Evolutionary conservation across 2,329 filamentous ascomycete genomes (phyloP), one percentile per base, ranked within the genome.

Genomic region (Fusarium robinianum): DNA sequence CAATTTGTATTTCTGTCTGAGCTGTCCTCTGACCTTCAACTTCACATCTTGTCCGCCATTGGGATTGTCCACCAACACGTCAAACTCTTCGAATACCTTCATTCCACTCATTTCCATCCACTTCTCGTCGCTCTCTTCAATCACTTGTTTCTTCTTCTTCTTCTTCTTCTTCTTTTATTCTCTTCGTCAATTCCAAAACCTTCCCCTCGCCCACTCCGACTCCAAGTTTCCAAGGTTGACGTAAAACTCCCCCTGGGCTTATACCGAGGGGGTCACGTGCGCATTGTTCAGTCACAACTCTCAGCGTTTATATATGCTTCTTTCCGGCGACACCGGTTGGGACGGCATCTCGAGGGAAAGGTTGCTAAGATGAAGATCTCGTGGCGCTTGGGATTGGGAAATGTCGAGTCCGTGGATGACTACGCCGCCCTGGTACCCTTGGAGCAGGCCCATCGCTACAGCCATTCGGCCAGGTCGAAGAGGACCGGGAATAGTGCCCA

Each of bases 371-470:
- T 68, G 67, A 61, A 50, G 26, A 46, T 67, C 43, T 60, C 60
- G 32, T 67, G 61, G 63, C 51, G 54, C 19, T 29, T 67, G 21
- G 57, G 63, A 30, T 57, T 62, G n/a, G 59, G 64, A 33, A 61
- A 63, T 22, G 58, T 66, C 34, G 74, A 78, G 55, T 77, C 76
- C 3, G 72, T 76, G 18, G 63, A 75, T 48, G 67, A 77, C 63
- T 81, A 80, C 16, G 74, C 73, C 51, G 77, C 80, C 22, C 59
- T 81, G 12, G 64, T 82, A 8, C 71, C 78, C 15, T 69, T 82
- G 2, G 74, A 78, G 12, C 70, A 81, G 53, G 79, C 79, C 1
- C 78, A 81, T 62, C 68, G 76, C 30, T 74, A 81, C 62, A 79
- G 76, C 57, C 72, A 80, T 53, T 74, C 76, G 10, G 74, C 76